phyloP scores from a whole-genome alignment of 2,329 filamentous ascomycete species.

The Nigrograna mackinnonii region DNA sequence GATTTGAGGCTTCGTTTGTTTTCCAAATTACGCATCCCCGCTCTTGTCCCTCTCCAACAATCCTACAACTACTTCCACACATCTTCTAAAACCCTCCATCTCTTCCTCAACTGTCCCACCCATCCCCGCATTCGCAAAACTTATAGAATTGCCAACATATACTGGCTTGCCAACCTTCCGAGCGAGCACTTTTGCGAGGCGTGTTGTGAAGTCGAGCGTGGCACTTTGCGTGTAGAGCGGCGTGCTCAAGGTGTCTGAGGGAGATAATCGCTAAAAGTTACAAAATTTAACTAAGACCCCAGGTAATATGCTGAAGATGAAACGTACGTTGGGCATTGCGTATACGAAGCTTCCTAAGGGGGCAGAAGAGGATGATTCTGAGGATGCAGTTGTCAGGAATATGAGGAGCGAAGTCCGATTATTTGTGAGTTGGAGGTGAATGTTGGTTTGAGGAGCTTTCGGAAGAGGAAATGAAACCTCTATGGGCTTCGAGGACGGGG shows the following conservation, averaged over 20 bases:
- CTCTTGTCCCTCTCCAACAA: too few species aligned
- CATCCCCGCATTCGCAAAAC: constrained; percentile 71
- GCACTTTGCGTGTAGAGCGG: constrained; percentile 75
- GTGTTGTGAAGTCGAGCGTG: constrained; percentile 83
- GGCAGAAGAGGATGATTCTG: constrained; percentile 41
- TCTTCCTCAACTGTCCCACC: constrained; percentile 89
- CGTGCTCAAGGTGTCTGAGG: constrained; percentile 71
- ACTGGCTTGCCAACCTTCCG: constrained; percentile 71
- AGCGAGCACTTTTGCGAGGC: constrained; percentile 83
- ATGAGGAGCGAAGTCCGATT: constrained; percentile 57
- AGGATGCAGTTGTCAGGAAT: constrained; percentile 57
- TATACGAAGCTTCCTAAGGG: constrained; percentile 89
- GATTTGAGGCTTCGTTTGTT: too few species aligned
- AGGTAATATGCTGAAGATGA: constrained; percentile 2
- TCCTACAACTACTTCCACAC: constrained; percentile 70
- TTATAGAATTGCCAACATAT: constrained; percentile 91
- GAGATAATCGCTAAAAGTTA: constrained; percentile 41
- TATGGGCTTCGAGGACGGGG: constrained; percentile 43
- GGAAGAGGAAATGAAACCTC: constrained; percentile 63
- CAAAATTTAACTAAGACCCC: constrained; percentile 40
- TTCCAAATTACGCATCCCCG: too few species aligned
- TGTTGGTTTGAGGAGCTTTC: constrained; percentile 58
- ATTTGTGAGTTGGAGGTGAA: constrained; percentile 62
- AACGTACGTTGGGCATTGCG: constrained; percentile 83
- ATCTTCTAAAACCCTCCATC: constrained; percentile 80